Base-by-base conservation (phyloP, 1,139 yeast genomes). In the Lodderomyces beijingensis region DNA sequence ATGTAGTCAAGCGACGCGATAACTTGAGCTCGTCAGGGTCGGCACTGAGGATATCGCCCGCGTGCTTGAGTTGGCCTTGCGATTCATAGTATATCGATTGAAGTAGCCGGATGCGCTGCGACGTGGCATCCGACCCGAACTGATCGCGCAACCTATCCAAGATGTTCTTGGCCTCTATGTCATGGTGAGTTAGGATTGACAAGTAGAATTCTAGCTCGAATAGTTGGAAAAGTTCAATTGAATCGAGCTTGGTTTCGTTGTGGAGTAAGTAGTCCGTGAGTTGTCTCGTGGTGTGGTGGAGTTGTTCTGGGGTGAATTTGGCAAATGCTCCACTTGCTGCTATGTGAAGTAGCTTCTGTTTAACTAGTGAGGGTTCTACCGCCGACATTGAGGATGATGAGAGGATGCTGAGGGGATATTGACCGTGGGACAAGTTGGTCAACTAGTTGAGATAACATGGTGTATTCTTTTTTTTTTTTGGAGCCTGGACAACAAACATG, bases 151-250 rank as follows among this genome's bases (percentile, higher is more conserved):
- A 54, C 28, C 78, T 62, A 37, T 80, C 82, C 38, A 86, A 67
- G 37, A 77, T 65, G 10, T 71, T 58, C 45, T 79, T 76, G 11
- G 96, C 95, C 44, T 78, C 87, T 1, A 65, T 59, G 48, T 87
- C 95, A 40, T 77, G 71, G 31, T 75, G 66, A n/a, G 85, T 60
- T 40, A 80, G 63, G 26, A 87, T 55, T 3, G 79, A 62, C 29
- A 88, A 63, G 49, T 77, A 78, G 53, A 86, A 85, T 36, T 83
- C 79, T 49, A 86, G 70, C 51, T 85, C 95, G 41, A 78, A 65
- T 23, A 88, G 57, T 11, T 72, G 65, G 51, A 70, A 79, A 39
- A 74, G 64, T 33, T 81, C 86, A 10, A 62, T 53, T 20, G 76
- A 65, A 8, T 59, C 62, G 30, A 67, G 55, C 26, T 42, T 47